Conservation (phyloP, 352 stramenopile species). For the Phytophthora pseudosyringae region DNA sequence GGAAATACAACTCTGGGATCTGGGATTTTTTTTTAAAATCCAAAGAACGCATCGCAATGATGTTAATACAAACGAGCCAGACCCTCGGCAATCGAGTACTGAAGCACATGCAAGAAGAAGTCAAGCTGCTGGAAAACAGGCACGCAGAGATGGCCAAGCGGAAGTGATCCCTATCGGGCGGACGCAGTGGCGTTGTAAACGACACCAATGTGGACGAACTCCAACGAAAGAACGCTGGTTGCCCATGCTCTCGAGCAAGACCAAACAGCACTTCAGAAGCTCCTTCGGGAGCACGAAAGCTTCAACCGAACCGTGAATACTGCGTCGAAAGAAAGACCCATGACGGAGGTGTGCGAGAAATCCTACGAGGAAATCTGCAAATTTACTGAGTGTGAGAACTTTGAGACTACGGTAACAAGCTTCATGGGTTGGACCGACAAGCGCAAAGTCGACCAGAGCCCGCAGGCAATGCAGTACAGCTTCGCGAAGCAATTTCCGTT, state of each 20-base stretch:
- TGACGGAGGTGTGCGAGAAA: constrained; percentile 47
- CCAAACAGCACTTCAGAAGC: constrained; percentile 29
- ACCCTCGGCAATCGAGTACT: constrained; percentile 54
- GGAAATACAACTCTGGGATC: too few relatives aligned
- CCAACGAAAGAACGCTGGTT: constrained; percentile 35
- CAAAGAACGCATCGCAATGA: too few relatives aligned
- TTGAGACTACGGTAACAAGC: constrained; percentile 28
- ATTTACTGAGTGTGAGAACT: constrained; percentile 30
- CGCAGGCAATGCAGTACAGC: constrained; percentile 36
- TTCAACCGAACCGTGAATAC: constrained; percentile 31
- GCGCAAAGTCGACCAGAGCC: constrained; percentile 37
- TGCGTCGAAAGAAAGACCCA: constrained; percentile 5
- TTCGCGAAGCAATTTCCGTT: constrained; percentile 44
- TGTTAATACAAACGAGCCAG: constrained; percentile 39
- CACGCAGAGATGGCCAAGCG: constrained; percentile 41
- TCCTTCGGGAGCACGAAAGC: constrained; percentile 30
- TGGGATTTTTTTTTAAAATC: too few relatives aligned
- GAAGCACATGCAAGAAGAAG: constrained; percentile 54
- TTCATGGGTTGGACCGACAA: constrained; percentile 61
- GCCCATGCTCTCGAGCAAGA: constrained; percentile 48
- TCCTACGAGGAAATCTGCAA: constrained; percentile 51
- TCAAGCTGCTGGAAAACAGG: constrained; percentile 47
- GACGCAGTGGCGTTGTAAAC: neutral
- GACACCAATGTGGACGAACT: neutral
- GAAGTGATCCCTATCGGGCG: constrained; percentile 24